These are phyloP conservation scores for Chytriomyces sp. DNA, from an alignment of 192 early-diverging fungal genomes.

Conservation along the genomic window DNA sequence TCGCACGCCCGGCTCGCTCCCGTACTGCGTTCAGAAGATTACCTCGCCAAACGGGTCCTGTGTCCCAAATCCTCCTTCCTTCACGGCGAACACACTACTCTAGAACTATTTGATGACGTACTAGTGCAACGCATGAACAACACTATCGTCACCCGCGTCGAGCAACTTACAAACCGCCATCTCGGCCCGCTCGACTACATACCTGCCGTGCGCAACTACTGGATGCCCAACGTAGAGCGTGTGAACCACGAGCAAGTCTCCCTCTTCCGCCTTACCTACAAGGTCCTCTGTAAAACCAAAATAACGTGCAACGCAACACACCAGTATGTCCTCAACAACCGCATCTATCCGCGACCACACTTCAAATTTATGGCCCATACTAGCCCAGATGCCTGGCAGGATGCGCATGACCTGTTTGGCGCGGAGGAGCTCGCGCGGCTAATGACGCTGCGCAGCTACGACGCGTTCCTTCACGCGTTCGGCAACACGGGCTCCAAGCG, in stretches of 20 bases:
- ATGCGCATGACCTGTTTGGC: neutral
- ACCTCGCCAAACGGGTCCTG: neutral
- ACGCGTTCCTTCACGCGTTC: slow-evolving; percentile 15
- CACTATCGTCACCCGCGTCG: too few relatives aligned
- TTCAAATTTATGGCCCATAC: neutral
- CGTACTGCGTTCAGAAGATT: neutral
- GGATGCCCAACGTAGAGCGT: slow-evolving; percentile 19
- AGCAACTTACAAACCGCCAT: too few relatives aligned
- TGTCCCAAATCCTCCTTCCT: neutral
- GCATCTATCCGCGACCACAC: neutral
- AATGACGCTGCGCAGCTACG: too few relatives aligned
- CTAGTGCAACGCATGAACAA: too few relatives aligned
- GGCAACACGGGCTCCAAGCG: slow-evolving; percentile 3
- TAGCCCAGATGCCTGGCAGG: neutral
- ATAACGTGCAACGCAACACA: neutral
- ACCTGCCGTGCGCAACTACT: neutral
- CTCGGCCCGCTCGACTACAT: too few relatives aligned
- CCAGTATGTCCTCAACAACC: neutral
- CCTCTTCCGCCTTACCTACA: neutral
- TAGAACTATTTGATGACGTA: neutral
- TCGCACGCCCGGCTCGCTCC: slow-evolving; percentile 2
- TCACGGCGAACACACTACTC: slow-evolving; percentile 6
- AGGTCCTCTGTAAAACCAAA: neutral
- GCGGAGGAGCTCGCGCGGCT: too few relatives aligned
- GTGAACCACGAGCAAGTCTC: neutral